Evolutionary conservation across 2,329 filamentous ascomycete genomes (phyloP).

Genomic region (Fusarium lyarnte): DNA sequence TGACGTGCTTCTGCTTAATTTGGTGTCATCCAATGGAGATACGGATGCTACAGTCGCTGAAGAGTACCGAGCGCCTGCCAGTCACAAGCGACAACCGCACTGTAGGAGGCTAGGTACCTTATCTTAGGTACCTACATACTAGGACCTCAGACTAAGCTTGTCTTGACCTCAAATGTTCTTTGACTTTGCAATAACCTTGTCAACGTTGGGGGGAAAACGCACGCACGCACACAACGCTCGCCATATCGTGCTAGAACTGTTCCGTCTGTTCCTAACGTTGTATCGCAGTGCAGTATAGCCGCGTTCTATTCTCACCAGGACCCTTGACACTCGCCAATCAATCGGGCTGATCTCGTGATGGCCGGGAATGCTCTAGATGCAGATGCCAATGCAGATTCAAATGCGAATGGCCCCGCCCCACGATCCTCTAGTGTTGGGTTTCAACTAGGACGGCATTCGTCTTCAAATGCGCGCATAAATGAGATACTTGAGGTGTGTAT

Average conservation of each 20-base stretch:
- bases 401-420: slow-evolving; percentile 12
- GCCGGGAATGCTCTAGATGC: slow-evolving; percentile 7
- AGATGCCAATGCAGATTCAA: slow-evolving; percentile 6
- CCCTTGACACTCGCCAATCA: background rate
- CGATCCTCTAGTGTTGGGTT: slow-evolving; percentile 33
- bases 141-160: slow-evolving; percentile 1
- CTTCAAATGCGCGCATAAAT: slow-evolving; percentile 54
- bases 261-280: background rate
- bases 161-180: slow-evolving; percentile 12
- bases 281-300: background rate
- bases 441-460: slow-evolving; percentile 37
- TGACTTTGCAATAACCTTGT: background rate
- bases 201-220: background rate
- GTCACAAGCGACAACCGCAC: slow-evolving; percentile 11
- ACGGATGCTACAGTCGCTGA: background rate
- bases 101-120: background rate
- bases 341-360: slow-evolving; percentile 8
- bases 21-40: slow-evolving; percentile 15
- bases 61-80: background rate
- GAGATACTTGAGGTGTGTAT: slow-evolving; percentile 58
- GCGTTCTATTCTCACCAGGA: background rate
- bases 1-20: slow-evolving; percentile 4
- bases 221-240: background rate
- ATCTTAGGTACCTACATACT: background rate
- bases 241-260: background rate